A percentile compares a stretch with the other conserved stretches of the same genome.
Conservation (phyloP, 2,329 filamentous ascomycete species). For the Aaosphaeria arxii region DNA sequence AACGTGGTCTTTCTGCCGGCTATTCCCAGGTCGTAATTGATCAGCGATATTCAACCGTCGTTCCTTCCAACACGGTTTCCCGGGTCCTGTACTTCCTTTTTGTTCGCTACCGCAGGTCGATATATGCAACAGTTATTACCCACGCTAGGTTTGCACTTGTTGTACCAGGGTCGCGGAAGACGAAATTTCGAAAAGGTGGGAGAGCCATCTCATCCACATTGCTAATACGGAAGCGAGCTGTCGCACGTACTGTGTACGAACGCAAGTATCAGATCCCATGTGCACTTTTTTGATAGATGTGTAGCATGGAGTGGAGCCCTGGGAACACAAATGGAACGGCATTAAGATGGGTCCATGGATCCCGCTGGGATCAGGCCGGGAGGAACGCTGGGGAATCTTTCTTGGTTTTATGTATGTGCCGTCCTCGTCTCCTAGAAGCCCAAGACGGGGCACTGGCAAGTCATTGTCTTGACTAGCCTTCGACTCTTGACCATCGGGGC, state of each 20-base stretch:
- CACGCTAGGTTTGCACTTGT: conserved; percentile 2
- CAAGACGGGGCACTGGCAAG: background rate
- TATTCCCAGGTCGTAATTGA: conserved; percentile 5
- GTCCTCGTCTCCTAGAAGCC: conserved; percentile 1
- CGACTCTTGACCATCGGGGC: conserved; percentile 3
- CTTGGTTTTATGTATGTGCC: background rate
- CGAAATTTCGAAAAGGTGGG: background rate
- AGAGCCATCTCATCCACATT: background rate
- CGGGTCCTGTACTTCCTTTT: background rate
- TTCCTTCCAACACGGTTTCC: conserved; percentile 2
- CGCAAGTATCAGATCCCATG: background rate
- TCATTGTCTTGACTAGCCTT: conserved; percentile 5
- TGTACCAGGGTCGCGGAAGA: background rate
- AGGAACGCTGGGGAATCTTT: too few relatives aligned
- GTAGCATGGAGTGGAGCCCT: background rate
- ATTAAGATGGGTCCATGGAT: too few relatives aligned
- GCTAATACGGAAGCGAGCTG: background rate
- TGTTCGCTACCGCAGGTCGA: conserved; percentile 5
- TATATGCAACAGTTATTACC: conserved; percentile 3
- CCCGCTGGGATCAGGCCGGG: too few relatives aligned
- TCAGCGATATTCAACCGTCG: conserved; percentile 7
- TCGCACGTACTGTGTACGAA: conserved; percentile 4
- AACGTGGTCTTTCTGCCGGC: conserved; percentile 1
- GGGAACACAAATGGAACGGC: too few relatives aligned
- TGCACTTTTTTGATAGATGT: conserved; percentile 3